Conservation (phyloP, 2,329 filamentous ascomycete genomes). For the Leptosphaerulina australis region DNA sequence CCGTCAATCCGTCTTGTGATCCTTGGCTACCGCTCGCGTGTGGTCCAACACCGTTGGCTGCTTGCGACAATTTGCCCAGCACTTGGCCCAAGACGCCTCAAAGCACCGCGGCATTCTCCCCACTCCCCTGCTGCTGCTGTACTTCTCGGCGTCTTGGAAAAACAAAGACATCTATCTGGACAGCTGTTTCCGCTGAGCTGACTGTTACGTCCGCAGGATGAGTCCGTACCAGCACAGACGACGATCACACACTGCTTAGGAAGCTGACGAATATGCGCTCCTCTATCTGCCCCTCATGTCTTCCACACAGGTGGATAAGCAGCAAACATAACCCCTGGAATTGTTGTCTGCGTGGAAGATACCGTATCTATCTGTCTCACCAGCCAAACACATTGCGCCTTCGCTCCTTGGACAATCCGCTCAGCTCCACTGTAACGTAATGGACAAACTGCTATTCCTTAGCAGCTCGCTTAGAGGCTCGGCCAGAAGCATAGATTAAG, state of each 20-base stretch:
- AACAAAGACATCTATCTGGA: constrained; percentile 21
- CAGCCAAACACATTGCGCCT: constrained; percentile 22
- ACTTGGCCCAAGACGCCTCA: constrained; percentile 32
- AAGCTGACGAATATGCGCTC: constrained; percentile 12
- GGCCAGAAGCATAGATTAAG: constrained; percentile 34
- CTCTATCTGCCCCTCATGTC: constrained; percentile 1
- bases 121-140: constrained; percentile 19
- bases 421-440: constrained; percentile 44
- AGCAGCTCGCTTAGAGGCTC: constrained; percentile 32
- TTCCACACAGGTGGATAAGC: constrained; percentile 11
- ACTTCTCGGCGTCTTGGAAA: constrained; percentile 28
- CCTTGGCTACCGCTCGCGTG: constrained; percentile 29
- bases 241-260: constrained; percentile 3
- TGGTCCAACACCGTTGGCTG: constrained; percentile 14
- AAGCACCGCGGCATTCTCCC: constrained; percentile 17
- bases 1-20: constrained; percentile 37
- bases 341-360: constrained; percentile 26
- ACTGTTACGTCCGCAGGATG: constrained; percentile 3
- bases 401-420: constrained; percentile 36
- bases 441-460: constrained; percentile 25
- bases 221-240: constrained; percentile 1
- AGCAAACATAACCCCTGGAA: background rate
- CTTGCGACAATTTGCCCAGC: constrained; percentile 31
- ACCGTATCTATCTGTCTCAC: constrained; percentile 18
- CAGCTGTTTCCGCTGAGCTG: constrained; percentile 20